A percentile compares a stretch with the other conserved stretches of the same genome.
These are phyloP conservation scores for Garcileccinum viscosum DNA, from an alignment of 1,284 basidiomycete species.

Conservation along the genomic window DNA sequence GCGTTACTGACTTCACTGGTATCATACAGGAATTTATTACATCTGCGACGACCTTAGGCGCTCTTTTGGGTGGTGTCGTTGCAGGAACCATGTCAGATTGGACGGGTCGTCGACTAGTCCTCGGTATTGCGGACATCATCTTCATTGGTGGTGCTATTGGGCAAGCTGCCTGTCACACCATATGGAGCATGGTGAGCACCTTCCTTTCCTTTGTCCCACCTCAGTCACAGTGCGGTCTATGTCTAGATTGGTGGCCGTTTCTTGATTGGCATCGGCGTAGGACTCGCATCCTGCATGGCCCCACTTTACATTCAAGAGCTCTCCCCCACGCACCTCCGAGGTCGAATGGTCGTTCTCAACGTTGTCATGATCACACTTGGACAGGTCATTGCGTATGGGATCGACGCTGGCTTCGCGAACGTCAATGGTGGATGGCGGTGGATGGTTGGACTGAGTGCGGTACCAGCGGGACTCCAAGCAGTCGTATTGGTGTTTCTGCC, in stretches of 20 bases:
- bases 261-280: constrained; percentile 73
- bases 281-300: constrained; percentile 79
- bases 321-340: constrained; percentile 76
- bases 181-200: constrained; percentile 67
- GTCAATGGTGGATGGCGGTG: constrained; percentile 76
- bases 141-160: constrained; percentile 79
- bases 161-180: constrained; percentile 70
- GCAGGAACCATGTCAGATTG: constrained; percentile 77
- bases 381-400: constrained; percentile 80
- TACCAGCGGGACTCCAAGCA: constrained; percentile 73
- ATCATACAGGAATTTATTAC: constrained; percentile 75
- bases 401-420: constrained; percentile 75
- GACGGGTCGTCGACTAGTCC: constrained; percentile 71
- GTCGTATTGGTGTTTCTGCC: constrained; percentile 70
- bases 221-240: not conserved
- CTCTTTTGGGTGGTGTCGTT: constrained; percentile 73
- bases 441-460: constrained; percentile 80
- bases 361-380: constrained; percentile 73
- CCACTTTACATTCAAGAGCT: constrained; percentile 87
- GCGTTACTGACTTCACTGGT: not conserved
- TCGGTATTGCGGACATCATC: constrained; percentile 74
- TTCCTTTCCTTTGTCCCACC: not conserved
- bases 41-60: constrained; percentile 80
- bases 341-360: constrained; percentile 77
- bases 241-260: constrained; percentile 74